phyloP scores from a whole-genome alignment of 1,139 yeast genomes.

The Spencermartinsiella ligniputridi region DNA sequence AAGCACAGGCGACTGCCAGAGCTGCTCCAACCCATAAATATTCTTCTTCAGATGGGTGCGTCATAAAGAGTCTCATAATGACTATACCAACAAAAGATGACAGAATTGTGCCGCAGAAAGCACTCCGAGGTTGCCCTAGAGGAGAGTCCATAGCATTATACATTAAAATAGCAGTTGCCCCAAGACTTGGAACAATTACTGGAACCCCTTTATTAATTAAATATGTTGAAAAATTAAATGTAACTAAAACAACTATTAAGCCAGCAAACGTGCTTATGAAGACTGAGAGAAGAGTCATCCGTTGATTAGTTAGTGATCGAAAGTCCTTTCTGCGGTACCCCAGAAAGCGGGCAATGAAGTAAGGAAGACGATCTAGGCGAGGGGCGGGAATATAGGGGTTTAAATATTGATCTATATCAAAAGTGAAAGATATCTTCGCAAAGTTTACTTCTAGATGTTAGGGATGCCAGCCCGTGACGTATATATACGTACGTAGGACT shows the following conservation, averaged over 20 bases:
- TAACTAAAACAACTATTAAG: conserved; percentile 45
- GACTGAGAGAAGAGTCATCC: conserved; percentile 13
- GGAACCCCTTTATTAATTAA: conserved; percentile 36
- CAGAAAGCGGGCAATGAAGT: background rate
- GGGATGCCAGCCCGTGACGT: too few relatives aligned
- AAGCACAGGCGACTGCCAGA: conserved; percentile 51
- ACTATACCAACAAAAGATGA: conserved; percentile 53
- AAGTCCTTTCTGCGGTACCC: conserved; percentile 1
- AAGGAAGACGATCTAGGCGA: conserved; percentile 14
- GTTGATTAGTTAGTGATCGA: conserved; percentile 2
- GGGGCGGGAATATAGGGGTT: conserved; percentile 22
- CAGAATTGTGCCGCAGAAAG: conserved; percentile 54
- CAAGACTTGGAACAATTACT: conserved; percentile 16
- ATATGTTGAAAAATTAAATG: conserved; percentile 34
- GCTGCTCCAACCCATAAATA: conserved; percentile 62
- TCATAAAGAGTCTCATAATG: conserved; percentile 49
- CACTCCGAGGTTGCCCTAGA: conserved; percentile 62
- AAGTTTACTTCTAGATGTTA: too few relatives aligned
- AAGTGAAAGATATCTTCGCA: too few relatives aligned
- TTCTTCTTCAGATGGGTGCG: conserved; percentile 27
- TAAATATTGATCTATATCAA: conserved; percentile 21
- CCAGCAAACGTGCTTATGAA: conserved; percentile 46
- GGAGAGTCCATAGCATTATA: conserved; percentile 58
- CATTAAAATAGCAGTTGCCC: background rate
- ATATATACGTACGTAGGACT: too few relatives aligned